These are phyloP conservation scores for Tuber borchii DNA, from an alignment of 495 filamentous ascomycete species.

Conservation along the genomic window DNA sequence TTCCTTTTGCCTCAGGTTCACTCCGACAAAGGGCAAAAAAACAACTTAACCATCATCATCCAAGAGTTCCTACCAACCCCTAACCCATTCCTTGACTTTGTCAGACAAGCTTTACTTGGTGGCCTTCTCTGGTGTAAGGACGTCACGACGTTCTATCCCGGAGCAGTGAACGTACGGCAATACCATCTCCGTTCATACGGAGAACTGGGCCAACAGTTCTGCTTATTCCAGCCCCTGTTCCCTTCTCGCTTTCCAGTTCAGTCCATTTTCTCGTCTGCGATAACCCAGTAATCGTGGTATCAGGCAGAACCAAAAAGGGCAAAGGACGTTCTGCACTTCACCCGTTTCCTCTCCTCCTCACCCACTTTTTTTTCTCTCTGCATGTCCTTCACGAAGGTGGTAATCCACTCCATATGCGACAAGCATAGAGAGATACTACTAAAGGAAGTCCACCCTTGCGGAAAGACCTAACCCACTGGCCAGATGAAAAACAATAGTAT, in stretches of 20 bases:
- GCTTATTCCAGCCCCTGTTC: background rate
- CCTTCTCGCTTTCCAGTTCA: background rate
- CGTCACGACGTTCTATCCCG: background rate
- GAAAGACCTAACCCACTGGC: background rate
- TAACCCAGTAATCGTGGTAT: background rate
- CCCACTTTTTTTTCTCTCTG: background rate
- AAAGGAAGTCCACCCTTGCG: background rate
- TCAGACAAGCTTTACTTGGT: background rate
- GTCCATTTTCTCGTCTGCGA: background rate
- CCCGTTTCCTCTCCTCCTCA: background rate
- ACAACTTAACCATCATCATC: background rate
- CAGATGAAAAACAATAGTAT: background rate
- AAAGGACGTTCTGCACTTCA: background rate
- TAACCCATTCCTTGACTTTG: background rate
- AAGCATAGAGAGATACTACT: conserved; percentile 1
- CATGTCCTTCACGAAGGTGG: background rate
- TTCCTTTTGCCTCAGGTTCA: background rate
- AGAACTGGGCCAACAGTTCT: background rate
- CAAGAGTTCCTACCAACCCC: background rate
- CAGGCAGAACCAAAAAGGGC: background rate
- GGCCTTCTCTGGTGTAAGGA: background rate
- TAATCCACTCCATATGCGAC: conserved; percentile 1
- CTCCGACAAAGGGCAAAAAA: background rate
- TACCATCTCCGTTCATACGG: background rate
- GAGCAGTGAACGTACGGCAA: background rate